A percentile compares a stretch with the other conserved stretches of the same genome.
These are phyloP conservation scores for Monilinia laxa DNA, from an alignment of 2,329 filamentous ascomycete species.

Conservation along the genomic window DNA sequence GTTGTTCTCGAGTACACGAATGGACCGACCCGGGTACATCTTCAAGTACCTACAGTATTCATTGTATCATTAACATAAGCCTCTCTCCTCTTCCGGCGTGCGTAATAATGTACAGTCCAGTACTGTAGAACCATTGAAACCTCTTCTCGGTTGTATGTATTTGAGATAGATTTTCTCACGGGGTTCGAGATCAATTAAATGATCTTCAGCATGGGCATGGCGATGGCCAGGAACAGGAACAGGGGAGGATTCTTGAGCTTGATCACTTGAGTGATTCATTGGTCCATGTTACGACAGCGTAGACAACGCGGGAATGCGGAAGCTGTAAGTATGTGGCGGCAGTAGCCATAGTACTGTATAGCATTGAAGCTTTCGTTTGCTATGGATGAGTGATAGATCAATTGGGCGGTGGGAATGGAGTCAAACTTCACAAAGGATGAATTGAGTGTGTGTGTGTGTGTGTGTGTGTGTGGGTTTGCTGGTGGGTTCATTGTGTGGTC, in stretches of 20 bases:
- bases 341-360: neutral
- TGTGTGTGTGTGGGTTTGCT: neutral
- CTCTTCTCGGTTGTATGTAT: neutral
- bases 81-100: too few relatives aligned
- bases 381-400: neutral
- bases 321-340: neutral
- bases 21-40: neutral
- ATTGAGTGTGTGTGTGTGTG: neutral
- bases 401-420: neutral
- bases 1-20: neutral
- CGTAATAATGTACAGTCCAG: too few relatives aligned
- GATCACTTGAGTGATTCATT: conserved; percentile 1
- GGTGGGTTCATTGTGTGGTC: conserved; percentile 4
- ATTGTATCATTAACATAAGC: neutral
- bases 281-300: conserved; percentile 12
- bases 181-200: neutral
- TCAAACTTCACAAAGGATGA: neutral
- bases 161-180: neutral
- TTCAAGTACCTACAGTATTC: neutral
- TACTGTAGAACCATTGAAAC: neutral
- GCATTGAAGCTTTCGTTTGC: neutral
- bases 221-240: too few relatives aligned
- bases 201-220: conserved; percentile 15
- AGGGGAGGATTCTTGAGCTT: neutral
- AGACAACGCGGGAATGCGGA: neutral